Evolutionary conservation across 1,284 basidiomycete genomes (phyloP).

Genomic region (Apiotrichum porosum): DNA sequence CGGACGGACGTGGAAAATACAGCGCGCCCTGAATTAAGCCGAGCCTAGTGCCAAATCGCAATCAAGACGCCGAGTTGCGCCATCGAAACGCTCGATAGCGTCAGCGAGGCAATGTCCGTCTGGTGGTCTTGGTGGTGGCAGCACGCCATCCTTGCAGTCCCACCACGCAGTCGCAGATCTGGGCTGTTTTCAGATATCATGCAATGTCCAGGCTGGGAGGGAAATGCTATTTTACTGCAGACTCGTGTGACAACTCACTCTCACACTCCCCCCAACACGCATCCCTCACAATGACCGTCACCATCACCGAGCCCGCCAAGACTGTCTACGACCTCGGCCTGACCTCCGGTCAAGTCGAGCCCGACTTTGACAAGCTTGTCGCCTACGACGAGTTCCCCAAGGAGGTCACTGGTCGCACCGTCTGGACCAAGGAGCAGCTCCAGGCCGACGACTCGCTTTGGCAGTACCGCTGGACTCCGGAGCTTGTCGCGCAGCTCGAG

Average conservation of each 20-base stretch:
- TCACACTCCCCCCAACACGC: too few relatives aligned
- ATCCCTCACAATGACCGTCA: neutral
- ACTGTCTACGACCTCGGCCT: slow-evolving; percentile 3
- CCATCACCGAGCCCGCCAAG: neutral
- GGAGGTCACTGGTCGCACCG: slow-evolving; percentile 37
- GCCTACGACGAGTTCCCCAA: slow-evolving; percentile 45
- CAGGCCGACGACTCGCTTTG: slow-evolving; percentile 24
- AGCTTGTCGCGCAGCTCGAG: slow-evolving; percentile 30
- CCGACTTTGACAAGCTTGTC: slow-evolving; percentile 16
- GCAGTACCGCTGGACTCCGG: slow-evolving; percentile 27
- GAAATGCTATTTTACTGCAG: too few relatives aligned
- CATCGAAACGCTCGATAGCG: neutral
- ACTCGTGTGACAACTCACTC: too few relatives aligned
- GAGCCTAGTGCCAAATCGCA: too few relatives aligned
- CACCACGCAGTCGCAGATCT: too few relatives aligned
- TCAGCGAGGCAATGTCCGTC: too few relatives aligned
- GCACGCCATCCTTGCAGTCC: too few relatives aligned
- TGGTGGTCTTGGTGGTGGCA: too few relatives aligned
- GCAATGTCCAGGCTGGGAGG: too few relatives aligned
- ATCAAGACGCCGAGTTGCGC: neutral
- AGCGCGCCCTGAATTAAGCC: too few relatives aligned
- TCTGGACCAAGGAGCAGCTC: slow-evolving; percentile 35
- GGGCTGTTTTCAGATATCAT: too few relatives aligned
- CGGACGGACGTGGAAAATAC: too few relatives aligned
- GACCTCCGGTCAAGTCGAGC: slow-evolving; percentile 34